Evolutionary conservation across 805 yeast genomes (phyloP), one percentile per base, ranked within the genome.

Genomic region (Metschnikowia kunwiensis): DNA sequence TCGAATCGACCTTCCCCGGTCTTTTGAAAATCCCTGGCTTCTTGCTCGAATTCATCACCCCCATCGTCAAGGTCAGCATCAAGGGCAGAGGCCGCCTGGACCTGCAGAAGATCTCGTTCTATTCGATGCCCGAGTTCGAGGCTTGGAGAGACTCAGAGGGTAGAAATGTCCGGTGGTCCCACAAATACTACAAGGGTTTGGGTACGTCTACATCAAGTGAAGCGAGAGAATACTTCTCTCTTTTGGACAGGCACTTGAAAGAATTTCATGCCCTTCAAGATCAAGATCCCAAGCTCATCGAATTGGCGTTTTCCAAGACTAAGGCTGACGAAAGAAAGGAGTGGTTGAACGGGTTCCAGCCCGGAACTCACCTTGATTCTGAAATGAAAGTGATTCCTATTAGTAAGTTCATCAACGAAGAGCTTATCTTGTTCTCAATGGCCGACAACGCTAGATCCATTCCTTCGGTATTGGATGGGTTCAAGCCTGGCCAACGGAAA

Each of bases 261-360:
- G 74, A 75, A 19, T 93, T 93, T 59, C 88, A 86, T 57, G 74
- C 87, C 6, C 70, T 93, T 32, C 81, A 85, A 59, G 86, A 77
- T 8, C 78, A 80, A 26, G 98, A 93, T 54, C 77, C 77, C 38
- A 77, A 74, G 8, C 67, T 77, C 10, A 88, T 93, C 49, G 97
- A 93, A 54, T 70, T 93, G 38, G 98, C 97, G 0, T 93, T 93
- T 54, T 83, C 96, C 3, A 93, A 93, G 61, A 86, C 84, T 57
- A 87, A 86, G 50, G 97, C 97, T 0, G 98, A 93, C 58, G 96
- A 88, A 42, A 83, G 98, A 68, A 93, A 93, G 55, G 95, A 88
- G 51, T 93, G 98, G 98, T 69, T 93, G 34, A 82, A 94, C 53
- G 81, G 79, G n/a, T 86, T 77, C 60, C 78, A 75, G 44, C 96